A percentile compares a stretch with the other conserved stretches of the same genome.
phyloP scores from a whole-genome alignment of 2,329 filamentous ascomycete genomes.

The Colletotrichum sp. region DNA sequence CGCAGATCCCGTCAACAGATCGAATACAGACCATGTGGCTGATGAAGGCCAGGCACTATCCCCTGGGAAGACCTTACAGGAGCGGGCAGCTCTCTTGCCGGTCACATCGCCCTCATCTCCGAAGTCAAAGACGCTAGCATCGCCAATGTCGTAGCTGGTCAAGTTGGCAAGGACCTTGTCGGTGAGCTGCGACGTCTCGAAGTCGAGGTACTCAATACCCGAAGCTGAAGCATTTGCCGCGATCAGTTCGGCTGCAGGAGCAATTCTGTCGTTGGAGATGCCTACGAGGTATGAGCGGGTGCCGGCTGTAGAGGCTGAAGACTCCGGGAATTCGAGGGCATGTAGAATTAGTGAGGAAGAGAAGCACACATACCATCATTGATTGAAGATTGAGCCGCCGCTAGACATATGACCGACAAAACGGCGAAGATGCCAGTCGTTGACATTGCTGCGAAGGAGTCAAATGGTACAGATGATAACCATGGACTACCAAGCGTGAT shows the following conservation, averaged over 20 bases:
- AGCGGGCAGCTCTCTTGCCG: background rate
- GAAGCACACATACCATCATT: background rate
- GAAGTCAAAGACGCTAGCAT: background rate
- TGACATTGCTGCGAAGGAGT: background rate
- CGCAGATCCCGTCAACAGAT: background rate
- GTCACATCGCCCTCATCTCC: background rate
- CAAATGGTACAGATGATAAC: background rate
- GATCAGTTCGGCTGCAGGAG: background rate
- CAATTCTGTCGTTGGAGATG: background rate
- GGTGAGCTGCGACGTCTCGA: background rate
- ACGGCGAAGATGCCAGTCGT: background rate
- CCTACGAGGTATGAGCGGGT: background rate
- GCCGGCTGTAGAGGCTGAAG: background rate
- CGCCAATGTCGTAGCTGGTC: background rate
- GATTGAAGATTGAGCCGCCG: background rate
- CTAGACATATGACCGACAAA: background rate
- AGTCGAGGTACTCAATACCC: background rate
- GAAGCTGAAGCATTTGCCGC: background rate
- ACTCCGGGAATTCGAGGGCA: background rate
- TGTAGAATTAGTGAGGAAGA: background rate
- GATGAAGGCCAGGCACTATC: constrained; percentile 3
- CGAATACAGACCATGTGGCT: background rate
- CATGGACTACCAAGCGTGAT: background rate
- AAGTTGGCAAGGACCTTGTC: background rate
- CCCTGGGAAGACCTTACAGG: constrained; percentile 16